Evolutionary conservation across 2,329 filamentous ascomycete species (phyloP).

Genomic region (Mycosphaerella arachidis): DNA sequence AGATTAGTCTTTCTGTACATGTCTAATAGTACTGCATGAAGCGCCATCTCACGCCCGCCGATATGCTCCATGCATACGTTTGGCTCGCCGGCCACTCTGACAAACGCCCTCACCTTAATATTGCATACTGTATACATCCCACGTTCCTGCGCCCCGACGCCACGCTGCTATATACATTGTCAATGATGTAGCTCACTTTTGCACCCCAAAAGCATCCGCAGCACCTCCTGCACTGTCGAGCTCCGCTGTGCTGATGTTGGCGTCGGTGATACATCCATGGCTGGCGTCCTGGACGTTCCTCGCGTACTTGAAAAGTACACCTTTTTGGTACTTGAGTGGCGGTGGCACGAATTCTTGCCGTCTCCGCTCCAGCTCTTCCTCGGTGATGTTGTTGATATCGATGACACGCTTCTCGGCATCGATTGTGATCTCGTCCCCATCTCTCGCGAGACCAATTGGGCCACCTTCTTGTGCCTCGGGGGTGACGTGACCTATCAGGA

Average conservation of each 20-base stretch:
- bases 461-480: conserved; percentile 83
- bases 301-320: conserved; percentile 57
- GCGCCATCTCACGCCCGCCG: too few species aligned
- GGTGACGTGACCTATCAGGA: conserved; percentile 82
- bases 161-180: background rate
- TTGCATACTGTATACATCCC: background rate
- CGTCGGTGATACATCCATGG: conserved; percentile 56
- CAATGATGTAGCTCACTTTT: background rate
- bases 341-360: conserved; percentile 51
- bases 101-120: too few species aligned
- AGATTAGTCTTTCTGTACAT: too few species aligned
- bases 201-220: background rate
- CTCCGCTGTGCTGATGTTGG: conserved; percentile 1
- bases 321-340: conserved; percentile 54
- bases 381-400: conserved; percentile 59
- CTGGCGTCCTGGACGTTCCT: conserved; percentile 54
- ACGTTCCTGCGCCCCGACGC: background rate
- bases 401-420: conserved; percentile 69
- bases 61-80: too few species aligned
- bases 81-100: too few species aligned
- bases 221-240: background rate
- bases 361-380: conserved; percentile 55
- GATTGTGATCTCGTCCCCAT: conserved; percentile 77
- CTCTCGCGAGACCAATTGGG: conserved; percentile 74
- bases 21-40: too few species aligned